These are phyloP conservation scores for Stachybotrys echinatus DNA, from an alignment of 2,329 filamentous ascomycete species.

Conservation along the genomic window DNA sequence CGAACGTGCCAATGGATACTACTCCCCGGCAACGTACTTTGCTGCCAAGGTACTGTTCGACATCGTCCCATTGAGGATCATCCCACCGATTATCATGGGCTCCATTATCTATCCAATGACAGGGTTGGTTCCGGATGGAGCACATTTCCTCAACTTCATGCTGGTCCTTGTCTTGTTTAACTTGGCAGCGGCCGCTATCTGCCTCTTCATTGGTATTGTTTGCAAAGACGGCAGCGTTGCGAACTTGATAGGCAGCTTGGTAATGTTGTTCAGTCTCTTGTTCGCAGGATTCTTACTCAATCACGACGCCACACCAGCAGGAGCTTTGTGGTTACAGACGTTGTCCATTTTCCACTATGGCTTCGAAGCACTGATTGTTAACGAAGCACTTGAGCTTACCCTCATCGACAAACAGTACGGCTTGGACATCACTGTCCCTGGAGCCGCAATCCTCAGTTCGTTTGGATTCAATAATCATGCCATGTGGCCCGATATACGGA, in stretches of 20 bases:
- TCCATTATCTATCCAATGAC: constrained; percentile 98
- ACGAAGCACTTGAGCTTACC: constrained; percentile 86
- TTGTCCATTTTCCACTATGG: constrained; percentile 98
- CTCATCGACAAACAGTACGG: constrained; percentile 94
- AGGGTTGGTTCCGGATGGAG: constrained; percentile 73
- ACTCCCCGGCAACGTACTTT: constrained; percentile 90
- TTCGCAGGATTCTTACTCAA: constrained; percentile 94
- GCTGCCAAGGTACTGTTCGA: constrained; percentile 97
- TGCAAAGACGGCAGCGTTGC: constrained; percentile 89
- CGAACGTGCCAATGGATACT: constrained; percentile 95
- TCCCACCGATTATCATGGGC: constrained; percentile 92
- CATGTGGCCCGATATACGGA: constrained; percentile 78
- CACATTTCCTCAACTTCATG: constrained; percentile 87
- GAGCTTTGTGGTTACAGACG: constrained; percentile 84
- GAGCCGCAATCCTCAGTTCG: constrained; percentile 85
- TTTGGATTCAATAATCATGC: constrained; percentile 91
- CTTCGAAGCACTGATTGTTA: constrained; percentile 94
- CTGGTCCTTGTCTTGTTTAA: constrained; percentile 94
- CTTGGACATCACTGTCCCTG: constrained; percentile 91
- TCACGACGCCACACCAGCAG: constrained; percentile 82
- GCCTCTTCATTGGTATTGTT: constrained; percentile 91
- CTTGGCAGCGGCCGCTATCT: constrained; percentile 86
- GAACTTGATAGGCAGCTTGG: constrained; percentile 86
- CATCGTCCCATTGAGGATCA: constrained; percentile 86
- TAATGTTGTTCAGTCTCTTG: constrained; percentile 95